Percentiles rank a stretch among this genome's conserved stretches.
Conservation (phyloP, 208 protist genomes). For the Wallacemonas sp. region DNA sequence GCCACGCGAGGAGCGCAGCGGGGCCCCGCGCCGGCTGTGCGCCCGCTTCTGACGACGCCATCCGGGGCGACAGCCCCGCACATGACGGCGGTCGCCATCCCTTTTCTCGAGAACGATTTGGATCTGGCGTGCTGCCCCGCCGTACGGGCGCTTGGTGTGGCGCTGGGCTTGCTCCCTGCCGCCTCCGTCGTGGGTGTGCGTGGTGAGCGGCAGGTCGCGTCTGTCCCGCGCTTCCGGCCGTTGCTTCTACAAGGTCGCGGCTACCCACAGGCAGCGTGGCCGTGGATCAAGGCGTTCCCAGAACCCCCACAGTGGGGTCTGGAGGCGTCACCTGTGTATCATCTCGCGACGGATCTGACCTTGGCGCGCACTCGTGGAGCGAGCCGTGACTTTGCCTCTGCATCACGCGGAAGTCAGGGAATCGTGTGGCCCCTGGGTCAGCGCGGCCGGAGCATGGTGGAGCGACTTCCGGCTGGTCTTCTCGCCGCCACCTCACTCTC, state of each 20-base stretch:
- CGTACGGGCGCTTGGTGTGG: neutral
- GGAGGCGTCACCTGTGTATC: conserved; percentile 17
- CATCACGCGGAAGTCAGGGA: conserved; percentile 31
- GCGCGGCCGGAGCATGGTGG: conserved; percentile 55
- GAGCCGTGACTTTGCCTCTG: conserved; percentile 27
- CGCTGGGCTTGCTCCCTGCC: neutral
- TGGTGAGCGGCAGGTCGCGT: neutral
- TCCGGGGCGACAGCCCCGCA: neutral
- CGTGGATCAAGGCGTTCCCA: conserved; percentile 62
- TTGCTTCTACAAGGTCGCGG: conserved; percentile 26
- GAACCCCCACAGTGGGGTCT: conserved; percentile 22
- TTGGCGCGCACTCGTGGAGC: neutral
- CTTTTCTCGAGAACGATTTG: neutral
- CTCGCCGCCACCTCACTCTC: conserved; percentile 27
- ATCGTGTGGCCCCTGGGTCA: conserved; percentile 53
- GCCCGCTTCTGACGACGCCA: neutral
- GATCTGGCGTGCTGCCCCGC: neutral
- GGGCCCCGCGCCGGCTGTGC: conserved; percentile 3
- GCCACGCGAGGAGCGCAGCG: conserved; percentile 7
- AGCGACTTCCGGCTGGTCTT: conserved; percentile 66
- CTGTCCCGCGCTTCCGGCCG: conserved; percentile 22
- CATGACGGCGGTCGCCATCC: conserved; percentile 1
- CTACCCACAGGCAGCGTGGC: conserved; percentile 24
- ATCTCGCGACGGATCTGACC: conserved; percentile 29
- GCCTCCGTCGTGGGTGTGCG: no score